Percentiles rank a stretch among this genome's conserved stretches.
These are phyloP conservation scores for Candida silvicultrix DNA, from an alignment of 805 yeast species.

Conservation along the genomic window DNA sequence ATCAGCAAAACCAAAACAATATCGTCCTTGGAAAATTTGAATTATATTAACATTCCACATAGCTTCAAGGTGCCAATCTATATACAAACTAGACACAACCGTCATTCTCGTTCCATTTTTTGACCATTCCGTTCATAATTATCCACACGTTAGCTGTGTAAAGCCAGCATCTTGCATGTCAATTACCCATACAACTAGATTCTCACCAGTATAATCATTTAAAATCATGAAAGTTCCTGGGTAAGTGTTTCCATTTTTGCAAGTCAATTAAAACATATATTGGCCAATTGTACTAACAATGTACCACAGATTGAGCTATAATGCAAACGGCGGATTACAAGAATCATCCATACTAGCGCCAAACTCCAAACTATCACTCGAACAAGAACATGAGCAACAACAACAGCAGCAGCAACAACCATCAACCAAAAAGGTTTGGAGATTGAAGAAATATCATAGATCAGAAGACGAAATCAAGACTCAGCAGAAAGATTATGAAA, in stretches of 20 bases:
- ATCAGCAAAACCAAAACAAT: background rate
- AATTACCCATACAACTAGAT: background rate
- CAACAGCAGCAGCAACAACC: background rate
- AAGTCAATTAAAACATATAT: too few species aligned
- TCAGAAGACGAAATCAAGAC: constrained; percentile 18
- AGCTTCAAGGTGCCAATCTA: background rate
- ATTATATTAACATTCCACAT: background rate
- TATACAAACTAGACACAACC: background rate
- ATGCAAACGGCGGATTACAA: background rate
- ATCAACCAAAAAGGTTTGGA: constrained; percentile 21
- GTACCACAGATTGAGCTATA: background rate
- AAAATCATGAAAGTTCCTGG: constrained; percentile 2
- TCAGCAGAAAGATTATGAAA: constrained; percentile 18
- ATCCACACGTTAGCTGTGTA: background rate
- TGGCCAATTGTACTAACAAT: background rate
- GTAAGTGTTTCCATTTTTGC: too few species aligned
- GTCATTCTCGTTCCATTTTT: background rate
- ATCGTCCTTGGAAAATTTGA: background rate
- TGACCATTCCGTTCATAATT: background rate
- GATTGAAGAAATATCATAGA: constrained; percentile 19
- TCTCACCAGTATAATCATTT: background rate
- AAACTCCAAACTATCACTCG: background rate
- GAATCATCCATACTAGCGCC: background rate
- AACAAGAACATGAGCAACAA: background rate
- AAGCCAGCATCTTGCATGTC: background rate